Conservation (phyloP, 306 rosid species). For the Alnus rubra region DNA sequence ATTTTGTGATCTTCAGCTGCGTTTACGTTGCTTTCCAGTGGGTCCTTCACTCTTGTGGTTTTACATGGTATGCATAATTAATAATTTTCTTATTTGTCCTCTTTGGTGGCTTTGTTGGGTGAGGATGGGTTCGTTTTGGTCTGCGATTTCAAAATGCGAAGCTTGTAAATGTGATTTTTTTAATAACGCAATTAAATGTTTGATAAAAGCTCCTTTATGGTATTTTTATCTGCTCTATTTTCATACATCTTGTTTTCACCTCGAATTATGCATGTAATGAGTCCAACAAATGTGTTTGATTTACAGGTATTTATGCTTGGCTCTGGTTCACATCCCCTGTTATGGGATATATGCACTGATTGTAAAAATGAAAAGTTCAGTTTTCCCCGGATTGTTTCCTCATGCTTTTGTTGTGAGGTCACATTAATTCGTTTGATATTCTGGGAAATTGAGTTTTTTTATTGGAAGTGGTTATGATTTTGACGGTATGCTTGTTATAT, state of each 20-base stretch:
- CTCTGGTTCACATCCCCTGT: conserved; percentile 69
- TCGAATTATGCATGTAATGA: neutral
- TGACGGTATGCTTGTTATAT: conserved; percentile 13
- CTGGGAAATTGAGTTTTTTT: neutral
- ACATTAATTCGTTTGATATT: conserved; percentile 28
- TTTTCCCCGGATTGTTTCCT: conserved; percentile 58
- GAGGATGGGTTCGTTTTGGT: no score
- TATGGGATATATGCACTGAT: conserved; percentile 60
- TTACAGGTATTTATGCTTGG: conserved; percentile 69
- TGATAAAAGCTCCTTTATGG: conserved; percentile 85
- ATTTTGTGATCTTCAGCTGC: conserved; percentile 75
- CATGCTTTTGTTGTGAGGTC: conserved; percentile 34
- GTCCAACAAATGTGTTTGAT: conserved; percentile 10
- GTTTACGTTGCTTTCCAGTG: conserved; percentile 66
- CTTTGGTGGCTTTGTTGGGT: neutral
- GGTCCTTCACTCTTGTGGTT: conserved; percentile 57
- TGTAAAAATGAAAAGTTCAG: conserved; percentile 48
- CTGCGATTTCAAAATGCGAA: no score
- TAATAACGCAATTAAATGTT: no score
- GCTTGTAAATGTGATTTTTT: no score
- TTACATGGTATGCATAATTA: conserved; percentile 44
- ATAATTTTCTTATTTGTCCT: neutral
- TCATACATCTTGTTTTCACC: conserved; percentile 1
- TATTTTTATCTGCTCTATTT: conserved; percentile 26
- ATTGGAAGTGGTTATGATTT: neutral